A percentile compares a stretch with the other conserved stretches of the same genome.
Evolutionary conservation across 208 protist genomes (phyloP).

Genomic region (Crithidia expoeki): DNA sequence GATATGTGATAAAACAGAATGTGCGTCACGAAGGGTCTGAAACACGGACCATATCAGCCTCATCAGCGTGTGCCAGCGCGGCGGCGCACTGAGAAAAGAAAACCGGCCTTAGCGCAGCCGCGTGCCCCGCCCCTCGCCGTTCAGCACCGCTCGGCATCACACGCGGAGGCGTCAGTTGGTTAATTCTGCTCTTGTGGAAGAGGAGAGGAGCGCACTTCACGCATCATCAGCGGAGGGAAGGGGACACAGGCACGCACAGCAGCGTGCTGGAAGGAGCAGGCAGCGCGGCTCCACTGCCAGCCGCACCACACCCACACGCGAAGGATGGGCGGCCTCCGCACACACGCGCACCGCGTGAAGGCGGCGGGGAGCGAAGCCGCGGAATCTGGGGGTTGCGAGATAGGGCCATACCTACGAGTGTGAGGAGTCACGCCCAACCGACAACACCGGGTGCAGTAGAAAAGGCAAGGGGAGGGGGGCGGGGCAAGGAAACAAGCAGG

Average conservation of each 20-base stretch:
- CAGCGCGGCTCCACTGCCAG: not conserved
- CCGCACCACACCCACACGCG: not conserved
- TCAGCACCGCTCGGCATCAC: slow-evolving; percentile 36
- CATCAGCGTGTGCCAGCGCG: slow-evolving; percentile 37
- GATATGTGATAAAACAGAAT: slow-evolving; percentile 57
- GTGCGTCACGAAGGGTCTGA: slow-evolving; percentile 70
- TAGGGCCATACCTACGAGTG: slow-evolving; percentile 29
- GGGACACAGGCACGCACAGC: not conserved
- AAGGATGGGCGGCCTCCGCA: too few relatives aligned
- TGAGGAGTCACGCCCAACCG: slow-evolving; percentile 38
- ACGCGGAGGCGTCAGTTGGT: slow-evolving; percentile 26
- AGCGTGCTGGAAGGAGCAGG: not conserved
- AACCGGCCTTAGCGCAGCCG: slow-evolving; percentile 14
- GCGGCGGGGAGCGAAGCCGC: not conserved
- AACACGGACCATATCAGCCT: slow-evolving; percentile 87
- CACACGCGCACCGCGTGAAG: slow-evolving; percentile 3
- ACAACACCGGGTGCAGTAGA: slow-evolving; percentile 36
- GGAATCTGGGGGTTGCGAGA: slow-evolving; percentile 45
- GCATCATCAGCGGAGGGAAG: slow-evolving; percentile 38
- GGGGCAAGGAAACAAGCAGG: not conserved
- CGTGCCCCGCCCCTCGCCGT: slow-evolving; percentile 3
- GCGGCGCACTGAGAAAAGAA: too few relatives aligned
- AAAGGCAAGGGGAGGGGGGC: not conserved
- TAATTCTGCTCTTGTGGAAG: slow-evolving; percentile 49
- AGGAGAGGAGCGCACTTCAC: slow-evolving; percentile 43